Evolutionary conservation across 1,139 yeast genomes (phyloP).

Genomic region (Saccharomyces hybrid): DNA sequence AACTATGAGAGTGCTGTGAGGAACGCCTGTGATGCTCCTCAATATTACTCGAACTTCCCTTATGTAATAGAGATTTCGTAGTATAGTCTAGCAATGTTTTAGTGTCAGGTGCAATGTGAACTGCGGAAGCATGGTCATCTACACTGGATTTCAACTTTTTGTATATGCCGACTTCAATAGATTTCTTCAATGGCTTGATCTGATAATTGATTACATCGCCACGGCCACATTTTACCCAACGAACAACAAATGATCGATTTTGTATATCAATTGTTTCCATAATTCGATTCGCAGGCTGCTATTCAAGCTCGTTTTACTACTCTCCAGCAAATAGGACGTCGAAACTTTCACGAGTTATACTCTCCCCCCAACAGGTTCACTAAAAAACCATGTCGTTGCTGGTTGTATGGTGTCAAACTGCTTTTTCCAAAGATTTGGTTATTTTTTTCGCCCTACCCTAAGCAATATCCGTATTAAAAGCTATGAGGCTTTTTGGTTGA

Average conservation of each 20-base stretch:
- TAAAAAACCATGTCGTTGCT: background rate
- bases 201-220: conserved; percentile 68
- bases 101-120: conserved; percentile 26
- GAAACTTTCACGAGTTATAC: background rate
- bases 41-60: conserved; percentile 14
- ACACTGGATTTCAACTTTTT: conserved; percentile 21
- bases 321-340: background rate
- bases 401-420: background rate
- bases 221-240: conserved; percentile 79
- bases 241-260: conserved; percentile 78
- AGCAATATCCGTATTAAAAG: background rate
- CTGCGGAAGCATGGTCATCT: conserved; percentile 15
- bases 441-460: background rate
- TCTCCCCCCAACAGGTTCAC: background rate
- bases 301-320: background rate
- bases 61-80: conserved; percentile 14
- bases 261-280: conserved; percentile 90
- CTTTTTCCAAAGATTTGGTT: background rate
- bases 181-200: conserved; percentile 72
- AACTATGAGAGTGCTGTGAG: background rate
- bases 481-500: background rate
- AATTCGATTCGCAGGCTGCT: background rate
- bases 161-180: conserved; percentile 47
- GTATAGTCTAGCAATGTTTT: conserved; percentile 22
- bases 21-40: conserved; percentile 3